Percentiles rank a stretch among this genome's conserved stretches.
phyloP scores from a whole-genome alignment of 768 basidiomycete genomes.

The Dioszegia hungarica region DNA sequence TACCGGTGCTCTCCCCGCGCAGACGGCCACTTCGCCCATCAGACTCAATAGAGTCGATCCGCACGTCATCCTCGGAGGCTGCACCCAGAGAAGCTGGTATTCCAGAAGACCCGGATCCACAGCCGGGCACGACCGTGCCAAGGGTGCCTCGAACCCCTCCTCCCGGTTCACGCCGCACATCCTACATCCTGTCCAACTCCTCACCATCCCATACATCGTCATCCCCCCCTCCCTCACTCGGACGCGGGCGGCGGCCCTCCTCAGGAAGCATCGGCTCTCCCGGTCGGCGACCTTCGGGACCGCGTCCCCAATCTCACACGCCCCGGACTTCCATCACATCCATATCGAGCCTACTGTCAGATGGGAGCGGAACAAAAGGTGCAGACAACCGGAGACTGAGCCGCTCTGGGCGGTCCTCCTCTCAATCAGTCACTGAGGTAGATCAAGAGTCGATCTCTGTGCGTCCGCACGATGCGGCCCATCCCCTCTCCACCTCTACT shows the following conservation, averaged over 20 bases:
- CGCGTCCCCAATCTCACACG: background rate
- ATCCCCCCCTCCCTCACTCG: background rate
- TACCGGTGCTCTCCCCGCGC: background rate
- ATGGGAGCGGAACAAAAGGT: background rate
- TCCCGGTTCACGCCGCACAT: conserved; percentile 8
- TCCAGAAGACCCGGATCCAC: no score
- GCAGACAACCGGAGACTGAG: background rate
- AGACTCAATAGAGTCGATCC: no score
- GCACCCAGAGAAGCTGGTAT: no score
- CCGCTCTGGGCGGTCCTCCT: background rate
- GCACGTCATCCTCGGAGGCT: no score
- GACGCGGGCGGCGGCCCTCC: background rate
- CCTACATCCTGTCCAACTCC: conserved; percentile 17
- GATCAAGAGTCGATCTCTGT: background rate
- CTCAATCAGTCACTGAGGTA: background rate
- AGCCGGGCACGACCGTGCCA: no score
- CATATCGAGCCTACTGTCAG: background rate
- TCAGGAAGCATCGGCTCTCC: background rate
- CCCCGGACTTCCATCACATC: background rate
- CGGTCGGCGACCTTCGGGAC: background rate
- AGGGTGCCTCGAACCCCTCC: background rate
- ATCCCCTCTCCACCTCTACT: background rate
- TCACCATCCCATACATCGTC: background rate
- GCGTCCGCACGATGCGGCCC: background rate
- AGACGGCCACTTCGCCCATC: no score